These are phyloP conservation scores for Lupinus albus DNA, from an alignment of 306 rosid genomes.

Conservation along the genomic window DNA sequence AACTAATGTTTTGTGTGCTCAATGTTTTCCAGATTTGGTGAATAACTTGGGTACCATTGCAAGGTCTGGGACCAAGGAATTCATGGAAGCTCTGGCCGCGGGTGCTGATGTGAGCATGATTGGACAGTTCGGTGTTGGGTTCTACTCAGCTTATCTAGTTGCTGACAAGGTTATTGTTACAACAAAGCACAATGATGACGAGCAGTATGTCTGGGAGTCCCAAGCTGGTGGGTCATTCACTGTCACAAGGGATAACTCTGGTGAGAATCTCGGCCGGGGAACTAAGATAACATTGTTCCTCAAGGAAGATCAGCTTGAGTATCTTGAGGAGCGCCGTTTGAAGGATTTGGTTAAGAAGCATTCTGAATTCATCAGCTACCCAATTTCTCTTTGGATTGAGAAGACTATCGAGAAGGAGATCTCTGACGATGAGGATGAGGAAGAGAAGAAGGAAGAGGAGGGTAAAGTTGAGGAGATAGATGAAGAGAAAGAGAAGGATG, in stretches of 20 bases:
- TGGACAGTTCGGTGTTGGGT: slow-evolving; percentile 97
- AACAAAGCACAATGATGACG: slow-evolving; percentile 91
- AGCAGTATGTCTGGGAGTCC: slow-evolving; percentile 94
- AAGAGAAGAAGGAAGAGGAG: slow-evolving; percentile 90
- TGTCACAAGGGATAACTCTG: slow-evolving; percentile 77
- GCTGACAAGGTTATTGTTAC: slow-evolving; percentile 90
- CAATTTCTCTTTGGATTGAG: slow-evolving; percentile 91
- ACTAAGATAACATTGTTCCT: slow-evolving; percentile 74
- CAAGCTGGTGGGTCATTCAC: slow-evolving; percentile 97
- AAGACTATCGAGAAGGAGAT: slow-evolving; percentile 90
- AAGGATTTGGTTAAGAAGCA: slow-evolving; percentile 95
- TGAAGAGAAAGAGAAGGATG: slow-evolving; percentile 84
- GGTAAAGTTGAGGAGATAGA: slow-evolving; percentile 90
- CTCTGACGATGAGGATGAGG: slow-evolving; percentile 92
- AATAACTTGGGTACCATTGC: slow-evolving; percentile 98
- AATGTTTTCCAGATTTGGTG: slow-evolving; percentile 70
- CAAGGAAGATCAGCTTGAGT: slow-evolving; percentile 96
- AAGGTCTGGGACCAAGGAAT: slow-evolving; percentile 95
- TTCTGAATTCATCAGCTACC: slow-evolving; percentile 95
- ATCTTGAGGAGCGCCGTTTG: slow-evolving; percentile 84
- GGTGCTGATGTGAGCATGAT: slow-evolving; percentile 99
- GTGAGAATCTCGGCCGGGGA: slow-evolving; percentile 86
- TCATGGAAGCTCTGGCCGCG: slow-evolving; percentile 97
- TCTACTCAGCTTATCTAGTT: slow-evolving; percentile 90
- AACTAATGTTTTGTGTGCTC: not conserved